These are phyloP conservation scores for Beauveria varroae DNA, from an alignment of 2,329 filamentous ascomycete genomes.

Conservation along the genomic window DNA sequence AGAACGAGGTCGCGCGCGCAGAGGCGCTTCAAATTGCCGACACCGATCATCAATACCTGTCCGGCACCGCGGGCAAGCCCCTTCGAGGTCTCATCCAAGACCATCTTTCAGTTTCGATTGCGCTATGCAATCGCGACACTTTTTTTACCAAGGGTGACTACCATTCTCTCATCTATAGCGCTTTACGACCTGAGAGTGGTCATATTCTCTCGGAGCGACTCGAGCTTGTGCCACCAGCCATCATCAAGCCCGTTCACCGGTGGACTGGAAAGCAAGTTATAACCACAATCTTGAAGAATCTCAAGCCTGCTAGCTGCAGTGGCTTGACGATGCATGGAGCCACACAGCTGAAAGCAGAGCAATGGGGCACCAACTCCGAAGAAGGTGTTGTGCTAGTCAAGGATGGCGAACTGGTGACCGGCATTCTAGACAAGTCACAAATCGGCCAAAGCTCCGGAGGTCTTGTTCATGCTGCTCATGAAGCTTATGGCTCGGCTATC, in stretches of 20 bases:
- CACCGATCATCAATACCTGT: conserved; percentile 95
- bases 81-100: conserved; percentile 95
- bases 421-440: conserved; percentile 93
- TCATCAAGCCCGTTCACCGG: conserved; percentile 70
- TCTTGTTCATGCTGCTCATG: conserved; percentile 85
- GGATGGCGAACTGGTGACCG: conserved; percentile 79
- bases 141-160: conserved; percentile 87
- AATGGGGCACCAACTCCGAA: conserved; percentile 71
- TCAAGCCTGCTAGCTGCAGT: conserved; percentile 67
- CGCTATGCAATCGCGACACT: conserved; percentile 82
- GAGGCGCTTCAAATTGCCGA: conserved; percentile 92
- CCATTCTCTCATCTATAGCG: conserved; percentile 87
- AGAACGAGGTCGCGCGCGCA: conserved; percentile 88
- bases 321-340: conserved; percentile 74
- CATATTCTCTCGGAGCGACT: conserved; percentile 80
- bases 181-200: conserved; percentile 80
- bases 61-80: conserved; percentile 86
- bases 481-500: conserved; percentile 80
- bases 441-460: conserved; percentile 83
- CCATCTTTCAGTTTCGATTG: conserved; percentile 90
- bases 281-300: conserved; percentile 87
- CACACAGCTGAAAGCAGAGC: conserved; percentile 67
- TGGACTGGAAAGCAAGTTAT: conserved; percentile 98
- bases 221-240: conserved; percentile 69
- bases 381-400: conserved; percentile 77